phyloP scores from a whole-genome alignment of 2,329 filamentous ascomycete genomes.

The Penicillium expansum region DNA sequence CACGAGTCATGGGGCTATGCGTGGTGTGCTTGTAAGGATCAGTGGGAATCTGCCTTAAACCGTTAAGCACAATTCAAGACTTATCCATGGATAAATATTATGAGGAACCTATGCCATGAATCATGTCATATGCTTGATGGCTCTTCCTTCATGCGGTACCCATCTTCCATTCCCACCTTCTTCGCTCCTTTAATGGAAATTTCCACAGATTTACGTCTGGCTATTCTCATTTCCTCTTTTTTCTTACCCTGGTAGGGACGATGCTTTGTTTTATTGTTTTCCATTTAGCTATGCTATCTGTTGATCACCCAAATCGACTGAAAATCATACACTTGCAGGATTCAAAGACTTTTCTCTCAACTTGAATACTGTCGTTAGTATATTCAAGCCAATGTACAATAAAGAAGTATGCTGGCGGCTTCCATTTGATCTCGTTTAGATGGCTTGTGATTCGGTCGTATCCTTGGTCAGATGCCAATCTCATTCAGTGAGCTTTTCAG shows the following conservation, averaged over 20 bases:
- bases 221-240: neutral
- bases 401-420: neutral
- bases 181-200: neutral
- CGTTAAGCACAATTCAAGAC: neutral
- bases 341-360: neutral
- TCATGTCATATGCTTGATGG: neutral
- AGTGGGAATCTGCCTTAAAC: neutral
- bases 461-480: neutral
- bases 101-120: neutral
- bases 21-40: neutral
- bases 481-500: neutral
- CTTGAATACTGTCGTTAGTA: too few species aligned
- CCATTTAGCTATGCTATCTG: neutral
- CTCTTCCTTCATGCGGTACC: neutral
- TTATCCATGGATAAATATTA: neutral
- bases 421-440: neutral
- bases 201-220: neutral
- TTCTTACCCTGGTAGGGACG: too few species aligned
- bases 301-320: too few species aligned
- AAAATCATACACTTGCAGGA: too few species aligned
- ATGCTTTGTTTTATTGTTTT: too few species aligned
- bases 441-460: neutral
- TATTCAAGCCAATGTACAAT: neutral
- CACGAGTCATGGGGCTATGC: too few species aligned
- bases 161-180: neutral